Base-by-base conservation (phyloP, 345 rosid species). In the Gossypium herbaceum region DNA sequence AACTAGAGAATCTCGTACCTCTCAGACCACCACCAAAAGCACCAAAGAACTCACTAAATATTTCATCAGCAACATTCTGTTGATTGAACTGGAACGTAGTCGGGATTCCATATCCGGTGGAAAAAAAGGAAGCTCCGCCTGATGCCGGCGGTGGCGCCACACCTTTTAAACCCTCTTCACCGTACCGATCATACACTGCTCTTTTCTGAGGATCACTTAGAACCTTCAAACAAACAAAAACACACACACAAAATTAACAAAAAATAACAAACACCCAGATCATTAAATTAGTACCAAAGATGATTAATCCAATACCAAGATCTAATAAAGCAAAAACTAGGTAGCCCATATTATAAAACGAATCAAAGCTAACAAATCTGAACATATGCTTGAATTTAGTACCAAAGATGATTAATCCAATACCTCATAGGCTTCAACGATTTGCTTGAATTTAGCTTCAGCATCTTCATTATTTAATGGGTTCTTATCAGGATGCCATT, bases 401-500 rank as follows among this genome's bases (percentile, higher is more conserved):
- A 34, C 39, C 39, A 11, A 10, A 50, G 54, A 12, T 50, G 3
- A 10, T 2, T 15, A 15, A 3, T 10, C 41, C 43, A 9, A 44
- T 5, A 85, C 94, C 86, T 91, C 94, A 78, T 92, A 92, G 50
- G 97, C 94, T 73, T 90, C 92, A 45, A 94, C 88, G 80, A 92
- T 92, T 68, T 86, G 87, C 76, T 92, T 92, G 90, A 92, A 92
- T 77, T 87, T 88, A 22, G 92, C 88, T 79, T 92, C 96, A 25
- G 96, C 94, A 1, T 85, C 89, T 50, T 88, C 87, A 72, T 90
- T 92, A 80, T 89, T 89, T 65, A 77, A 90, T 82, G 94, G 97
- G 85, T 92, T 94, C 84, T 93, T 91, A 61, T 91, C 97, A 44
- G 97, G 95, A 80, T 93, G 97, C 97, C 97, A 90, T 75, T 89